Conservation (phyloP, 257 asterid species). For the Capsicum baccatum region DNA sequence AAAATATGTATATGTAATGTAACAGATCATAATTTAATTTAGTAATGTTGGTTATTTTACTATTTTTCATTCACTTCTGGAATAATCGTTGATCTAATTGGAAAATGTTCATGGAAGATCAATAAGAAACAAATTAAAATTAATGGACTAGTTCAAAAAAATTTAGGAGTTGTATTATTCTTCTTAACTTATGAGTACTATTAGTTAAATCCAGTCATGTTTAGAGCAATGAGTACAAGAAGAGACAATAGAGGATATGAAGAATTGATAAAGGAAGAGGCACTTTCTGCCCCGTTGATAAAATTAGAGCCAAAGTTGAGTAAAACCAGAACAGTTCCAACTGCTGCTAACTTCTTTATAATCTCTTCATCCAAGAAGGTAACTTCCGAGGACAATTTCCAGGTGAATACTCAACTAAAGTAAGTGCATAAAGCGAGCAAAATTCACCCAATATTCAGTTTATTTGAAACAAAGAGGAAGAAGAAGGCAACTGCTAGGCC, state of each 20-base stretch:
- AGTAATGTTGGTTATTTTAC: too few relatives aligned
- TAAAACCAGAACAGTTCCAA: conserved; percentile 50
- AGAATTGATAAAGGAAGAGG: conserved; percentile 34
- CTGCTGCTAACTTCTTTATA: conserved; percentile 38
- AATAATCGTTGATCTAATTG: too few relatives aligned
- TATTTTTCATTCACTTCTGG: too few relatives aligned
- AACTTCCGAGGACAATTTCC: background rate
- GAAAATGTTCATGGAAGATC: too few relatives aligned
- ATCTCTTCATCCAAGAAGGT: background rate
- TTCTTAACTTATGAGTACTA: background rate
- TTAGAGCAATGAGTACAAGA: conserved; percentile 61
- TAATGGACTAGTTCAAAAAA: background rate
- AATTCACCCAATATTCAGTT: too few relatives aligned
- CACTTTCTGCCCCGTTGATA: conserved; percentile 21
- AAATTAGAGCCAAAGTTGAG: conserved; percentile 40
- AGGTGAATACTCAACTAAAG: too few relatives aligned
- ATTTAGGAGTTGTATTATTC: background rate
- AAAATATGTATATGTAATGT: too few relatives aligned
- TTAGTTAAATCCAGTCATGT: conserved; percentile 39
- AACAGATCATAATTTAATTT: too few relatives aligned
- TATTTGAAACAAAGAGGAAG: too few relatives aligned
- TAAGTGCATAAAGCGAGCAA: too few relatives aligned
- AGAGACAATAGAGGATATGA: conserved; percentile 9
- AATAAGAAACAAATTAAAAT: too few relatives aligned
- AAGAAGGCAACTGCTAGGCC: too few relatives aligned